Percentiles rank a stretch among this genome's conserved stretches.
These are phyloP conservation scores for Candida tibetensis DNA, from an alignment of 805 yeast species.

Conservation along the genomic window DNA sequence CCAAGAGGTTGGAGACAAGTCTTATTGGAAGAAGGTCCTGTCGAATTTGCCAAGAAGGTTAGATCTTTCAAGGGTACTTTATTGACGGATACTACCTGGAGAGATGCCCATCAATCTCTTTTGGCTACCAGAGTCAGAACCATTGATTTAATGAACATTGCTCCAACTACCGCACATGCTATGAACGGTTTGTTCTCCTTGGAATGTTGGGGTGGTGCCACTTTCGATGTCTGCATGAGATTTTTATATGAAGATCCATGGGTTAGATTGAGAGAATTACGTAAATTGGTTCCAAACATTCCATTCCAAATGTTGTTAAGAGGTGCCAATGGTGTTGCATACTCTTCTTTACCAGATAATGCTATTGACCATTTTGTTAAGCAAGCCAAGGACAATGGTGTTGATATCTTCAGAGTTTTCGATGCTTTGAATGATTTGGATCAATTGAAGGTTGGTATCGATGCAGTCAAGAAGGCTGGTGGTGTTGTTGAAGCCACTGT, in stretches of 20 bases:
- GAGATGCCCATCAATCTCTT: constrained; percentile 98
- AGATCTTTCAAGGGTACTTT: constrained; percentile 81
- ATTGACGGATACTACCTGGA: constrained; percentile 98
- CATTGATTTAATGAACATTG: constrained; percentile 84
- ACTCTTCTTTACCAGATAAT: constrained; percentile 95
- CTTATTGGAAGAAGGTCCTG: constrained; percentile 82
- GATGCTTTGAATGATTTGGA: constrained; percentile 97
- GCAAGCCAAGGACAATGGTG: constrained; percentile 95
- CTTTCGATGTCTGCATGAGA: constrained; percentile 98
- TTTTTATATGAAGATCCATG: constrained; percentile 98
- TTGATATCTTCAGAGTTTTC: constrained; percentile 95
- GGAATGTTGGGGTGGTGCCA: constrained; percentile 99
- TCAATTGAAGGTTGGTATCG: constrained; percentile 95
- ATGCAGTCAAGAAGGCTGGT: constrained; percentile 96
- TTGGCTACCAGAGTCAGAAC: constrained; percentile 98
- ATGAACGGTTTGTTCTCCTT: constrained; percentile 87
- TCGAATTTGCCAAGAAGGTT: constrained; percentile 82
- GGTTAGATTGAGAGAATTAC: constrained; percentile 86
- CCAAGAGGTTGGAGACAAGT: constrained; percentile 92
- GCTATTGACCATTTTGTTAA: constrained; percentile 96
- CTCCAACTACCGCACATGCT: constrained; percentile 91
- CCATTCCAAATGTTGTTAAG: constrained; percentile 99
- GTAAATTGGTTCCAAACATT: constrained; percentile 92
- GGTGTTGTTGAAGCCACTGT: constrained; percentile 99
- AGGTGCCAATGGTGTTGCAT: constrained; percentile 99